Evolutionary conservation across 2,329 filamentous ascomycete species (phyloP).

Genomic region (Talaromyces sp.): DNA sequence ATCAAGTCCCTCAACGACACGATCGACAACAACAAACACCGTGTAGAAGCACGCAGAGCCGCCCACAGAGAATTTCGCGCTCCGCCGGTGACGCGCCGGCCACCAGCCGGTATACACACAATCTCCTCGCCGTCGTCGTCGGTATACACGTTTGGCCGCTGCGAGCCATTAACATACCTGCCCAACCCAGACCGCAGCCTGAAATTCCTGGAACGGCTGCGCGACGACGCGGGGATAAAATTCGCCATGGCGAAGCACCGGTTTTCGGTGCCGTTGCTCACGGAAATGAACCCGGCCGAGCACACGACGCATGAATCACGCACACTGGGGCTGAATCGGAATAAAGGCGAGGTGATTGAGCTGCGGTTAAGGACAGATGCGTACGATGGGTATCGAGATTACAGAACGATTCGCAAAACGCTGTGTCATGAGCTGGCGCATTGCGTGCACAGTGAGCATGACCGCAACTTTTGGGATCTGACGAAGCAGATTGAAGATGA

Average conservation of each 20-base stretch:
- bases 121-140: conserved; percentile 42
- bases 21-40: conserved; percentile 22
- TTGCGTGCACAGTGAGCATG: conserved; percentile 80
- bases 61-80: conserved; percentile 16
- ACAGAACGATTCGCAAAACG: conserved; percentile 83
- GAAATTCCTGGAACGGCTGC: conserved; percentile 68
- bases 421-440: conserved; percentile 94
- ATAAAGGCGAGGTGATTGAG: conserved; percentile 85
- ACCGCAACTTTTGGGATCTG: conserved; percentile 82
- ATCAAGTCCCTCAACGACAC: conserved; percentile 38
- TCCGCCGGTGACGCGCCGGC: conserved; percentile 6
- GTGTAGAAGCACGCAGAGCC: conserved; percentile 24
- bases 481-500: conserved; percentile 83
- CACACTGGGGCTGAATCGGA: conserved; percentile 81
- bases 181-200: conserved; percentile 68
- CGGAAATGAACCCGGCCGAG: conserved; percentile 87
- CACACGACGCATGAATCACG: conserved; percentile 79
- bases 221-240: conserved; percentile 78
- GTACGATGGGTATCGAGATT: conserved; percentile 89
- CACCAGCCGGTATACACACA: conserved; percentile 22
- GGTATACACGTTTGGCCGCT: conserved; percentile 76
- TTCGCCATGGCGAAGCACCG: conserved; percentile 76
- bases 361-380: conserved; percentile 86
- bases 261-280: conserved; percentile 79
- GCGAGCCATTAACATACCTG: conserved; percentile 71